A percentile compares a stretch with the other conserved stretches of the same genome.
Conservation (phyloP, 352 stramenopile genomes). For the Blastocystis sp. region DNA sequence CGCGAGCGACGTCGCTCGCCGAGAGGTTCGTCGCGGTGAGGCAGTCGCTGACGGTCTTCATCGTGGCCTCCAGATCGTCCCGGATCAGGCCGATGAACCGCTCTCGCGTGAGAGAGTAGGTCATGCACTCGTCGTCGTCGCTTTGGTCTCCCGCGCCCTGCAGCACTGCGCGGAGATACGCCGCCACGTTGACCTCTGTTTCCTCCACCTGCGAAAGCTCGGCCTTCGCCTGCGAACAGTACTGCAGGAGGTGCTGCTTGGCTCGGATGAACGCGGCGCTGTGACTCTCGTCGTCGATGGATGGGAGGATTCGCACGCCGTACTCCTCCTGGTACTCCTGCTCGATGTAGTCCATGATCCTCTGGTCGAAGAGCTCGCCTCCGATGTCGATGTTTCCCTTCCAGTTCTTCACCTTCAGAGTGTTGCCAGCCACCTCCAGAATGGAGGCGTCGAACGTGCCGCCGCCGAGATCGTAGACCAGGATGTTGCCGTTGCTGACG, state of each 20-base stretch:
- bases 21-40: slow-evolving; percentile 81
- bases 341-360: background rate
- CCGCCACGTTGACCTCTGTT: background rate
- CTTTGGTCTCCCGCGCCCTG: background rate
- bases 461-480: slow-evolving; percentile 94
- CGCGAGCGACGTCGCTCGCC: slow-evolving; percentile 91
- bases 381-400: slow-evolving; percentile 79
- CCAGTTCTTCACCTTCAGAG: slow-evolving; percentile 70
- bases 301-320: background rate
- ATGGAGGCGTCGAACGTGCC: slow-evolving; percentile 91
- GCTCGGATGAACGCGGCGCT: background rate
- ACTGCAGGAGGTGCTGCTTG: background rate
- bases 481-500: slow-evolving; percentile 81
- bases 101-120: background rate
- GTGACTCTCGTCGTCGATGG: background rate
- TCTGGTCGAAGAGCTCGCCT: slow-evolving; percentile 73
- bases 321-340: background rate
- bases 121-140: background rate
- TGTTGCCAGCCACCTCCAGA: slow-evolving; percentile 65
- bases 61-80: slow-evolving; percentile 78
- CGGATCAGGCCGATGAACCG: background rate
- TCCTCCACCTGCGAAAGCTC: background rate
- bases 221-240: background rate
- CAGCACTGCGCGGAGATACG: background rate
- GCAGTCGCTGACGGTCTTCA: slow-evolving; percentile 84